phyloP scores from a whole-genome alignment of 2,329 filamentous ascomycete genomes.

The Trichoderma afroharzianum region DNA sequence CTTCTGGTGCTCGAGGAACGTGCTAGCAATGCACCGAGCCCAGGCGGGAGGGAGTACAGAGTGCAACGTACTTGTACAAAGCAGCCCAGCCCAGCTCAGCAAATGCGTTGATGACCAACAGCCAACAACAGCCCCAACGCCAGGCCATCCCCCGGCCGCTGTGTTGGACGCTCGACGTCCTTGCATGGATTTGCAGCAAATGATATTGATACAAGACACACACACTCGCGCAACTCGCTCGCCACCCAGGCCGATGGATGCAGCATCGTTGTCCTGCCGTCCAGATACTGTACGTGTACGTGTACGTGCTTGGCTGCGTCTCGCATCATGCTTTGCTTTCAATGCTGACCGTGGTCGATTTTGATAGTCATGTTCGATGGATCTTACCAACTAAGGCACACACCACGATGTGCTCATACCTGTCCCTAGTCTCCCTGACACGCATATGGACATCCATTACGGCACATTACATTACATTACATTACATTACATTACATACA shows the following conservation, averaged over 20 bases:
- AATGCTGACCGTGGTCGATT: no score
- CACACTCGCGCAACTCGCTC: neutral
- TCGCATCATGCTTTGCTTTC: neutral
- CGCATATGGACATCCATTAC: neutral
- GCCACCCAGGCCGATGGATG: neutral
- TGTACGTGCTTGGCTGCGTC: neutral
- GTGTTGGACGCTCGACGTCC: conserved; percentile 9
- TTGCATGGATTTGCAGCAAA: conserved; percentile 13
- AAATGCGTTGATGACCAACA: conserved; percentile 9
- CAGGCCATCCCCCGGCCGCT: neutral
- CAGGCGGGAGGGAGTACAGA: neutral
- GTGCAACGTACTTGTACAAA: neutral
- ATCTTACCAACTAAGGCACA: neutral
- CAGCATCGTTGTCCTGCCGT: neutral
- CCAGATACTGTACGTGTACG: no score
- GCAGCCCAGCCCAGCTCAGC: neutral
- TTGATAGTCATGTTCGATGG: neutral
- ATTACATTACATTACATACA: neutral
- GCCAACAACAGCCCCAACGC: conserved; percentile 7
- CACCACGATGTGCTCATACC: neutral
- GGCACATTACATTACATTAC: neutral
- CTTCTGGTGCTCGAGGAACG: neutral
- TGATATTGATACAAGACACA: neutral
- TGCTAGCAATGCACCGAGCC: neutral
- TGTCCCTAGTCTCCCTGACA: neutral